Evolutionary conservation across 1,284 basidiomycete genomes (phyloP).

Genomic region (Microstroma glucosiphilum): DNA sequence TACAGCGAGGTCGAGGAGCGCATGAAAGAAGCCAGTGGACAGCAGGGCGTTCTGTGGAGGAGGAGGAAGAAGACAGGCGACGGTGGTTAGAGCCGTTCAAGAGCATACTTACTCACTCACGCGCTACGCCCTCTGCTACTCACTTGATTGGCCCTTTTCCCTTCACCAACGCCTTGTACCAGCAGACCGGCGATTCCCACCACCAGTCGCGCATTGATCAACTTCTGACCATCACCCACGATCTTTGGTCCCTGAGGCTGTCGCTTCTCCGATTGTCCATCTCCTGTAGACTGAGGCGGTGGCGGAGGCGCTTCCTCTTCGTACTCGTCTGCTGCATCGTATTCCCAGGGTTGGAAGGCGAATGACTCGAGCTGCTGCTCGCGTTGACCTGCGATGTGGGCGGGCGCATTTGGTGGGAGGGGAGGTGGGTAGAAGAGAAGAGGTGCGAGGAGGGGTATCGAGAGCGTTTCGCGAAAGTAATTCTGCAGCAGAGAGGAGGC

Average conservation of each 20-base stretch:
- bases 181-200: slow-evolving; percentile 68
- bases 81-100: background rate
- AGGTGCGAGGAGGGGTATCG: slow-evolving; percentile 72
- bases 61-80: background rate
- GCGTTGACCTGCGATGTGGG: slow-evolving; percentile 58
- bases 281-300: background rate
- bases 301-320: background rate
- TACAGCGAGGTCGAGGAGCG: slow-evolving; percentile 77
- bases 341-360: slow-evolving; percentile 82
- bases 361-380: slow-evolving; percentile 70
- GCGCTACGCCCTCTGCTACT: background rate
- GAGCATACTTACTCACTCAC: background rate
- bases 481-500: slow-evolving; percentile 58
- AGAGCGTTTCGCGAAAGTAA: slow-evolving; percentile 87
- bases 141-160: slow-evolving; percentile 55
- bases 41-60: slow-evolving; percentile 54
- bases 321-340: slow-evolving; percentile 7
- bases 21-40: slow-evolving; percentile 65
- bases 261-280: background rate
- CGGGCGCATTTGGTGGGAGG: slow-evolving; percentile 50
- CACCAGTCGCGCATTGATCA: slow-evolving; percentile 68
- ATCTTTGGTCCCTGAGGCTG: background rate
- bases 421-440: slow-evolving; percentile 78
- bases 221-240: slow-evolving; percentile 67
- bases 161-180: slow-evolving; percentile 53